A percentile compares a stretch with the other conserved stretches of the same genome.
phyloP scores from a whole-genome alignment of 2,329 filamentous ascomycete genomes.

The Parastagonospora avenae region DNA sequence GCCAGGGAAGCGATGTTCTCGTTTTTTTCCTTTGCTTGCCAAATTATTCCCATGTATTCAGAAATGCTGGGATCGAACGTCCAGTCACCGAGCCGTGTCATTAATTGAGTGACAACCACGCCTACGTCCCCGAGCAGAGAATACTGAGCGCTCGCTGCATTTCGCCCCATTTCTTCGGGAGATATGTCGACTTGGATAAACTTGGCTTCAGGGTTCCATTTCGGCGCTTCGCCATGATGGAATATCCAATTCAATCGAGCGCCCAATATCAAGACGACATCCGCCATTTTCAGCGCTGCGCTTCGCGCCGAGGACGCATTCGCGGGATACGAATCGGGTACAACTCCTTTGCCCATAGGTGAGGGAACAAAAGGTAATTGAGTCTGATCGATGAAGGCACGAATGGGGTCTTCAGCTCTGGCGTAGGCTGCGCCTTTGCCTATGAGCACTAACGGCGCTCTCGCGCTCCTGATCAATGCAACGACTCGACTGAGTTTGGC shows the following conservation, averaged over 20 bases:
- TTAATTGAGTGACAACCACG: slow-evolving; percentile 56
- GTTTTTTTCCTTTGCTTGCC: slow-evolving; percentile 52
- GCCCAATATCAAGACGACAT: slow-evolving; percentile 61
- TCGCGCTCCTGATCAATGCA: slow-evolving; percentile 54
- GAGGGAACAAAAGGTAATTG: slow-evolving; percentile 62
- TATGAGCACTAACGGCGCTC: slow-evolving; percentile 58
- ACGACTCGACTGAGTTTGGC: slow-evolving; percentile 50
- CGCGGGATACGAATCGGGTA: slow-evolving; percentile 59
- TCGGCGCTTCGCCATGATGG: slow-evolving; percentile 60
- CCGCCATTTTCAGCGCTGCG: slow-evolving; percentile 58
- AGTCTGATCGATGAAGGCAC: slow-evolving; percentile 53
- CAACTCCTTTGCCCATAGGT: slow-evolving; percentile 64
- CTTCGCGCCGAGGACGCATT: slow-evolving; percentile 62
- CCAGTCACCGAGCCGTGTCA: slow-evolving; percentile 50
- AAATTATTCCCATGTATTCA: slow-evolving; percentile 44
- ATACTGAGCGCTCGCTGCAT: slow-evolving; percentile 54
- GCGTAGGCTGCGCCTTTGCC: slow-evolving; percentile 63
- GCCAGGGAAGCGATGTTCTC: slow-evolving; percentile 52
- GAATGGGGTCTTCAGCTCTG: slow-evolving; percentile 54
- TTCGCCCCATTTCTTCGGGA: slow-evolving; percentile 60
- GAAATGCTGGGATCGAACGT: slow-evolving; percentile 45
- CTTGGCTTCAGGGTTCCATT: slow-evolving; percentile 57
- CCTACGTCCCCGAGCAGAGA: slow-evolving; percentile 59
- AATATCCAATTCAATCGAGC: slow-evolving; percentile 65
- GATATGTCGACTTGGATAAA: slow-evolving; percentile 63